Percentiles rank a stretch among this genome's conserved stretches.
phyloP scores from a whole-genome alignment of 768 basidiomycete species.

The Agrocybe praecox region DNA sequence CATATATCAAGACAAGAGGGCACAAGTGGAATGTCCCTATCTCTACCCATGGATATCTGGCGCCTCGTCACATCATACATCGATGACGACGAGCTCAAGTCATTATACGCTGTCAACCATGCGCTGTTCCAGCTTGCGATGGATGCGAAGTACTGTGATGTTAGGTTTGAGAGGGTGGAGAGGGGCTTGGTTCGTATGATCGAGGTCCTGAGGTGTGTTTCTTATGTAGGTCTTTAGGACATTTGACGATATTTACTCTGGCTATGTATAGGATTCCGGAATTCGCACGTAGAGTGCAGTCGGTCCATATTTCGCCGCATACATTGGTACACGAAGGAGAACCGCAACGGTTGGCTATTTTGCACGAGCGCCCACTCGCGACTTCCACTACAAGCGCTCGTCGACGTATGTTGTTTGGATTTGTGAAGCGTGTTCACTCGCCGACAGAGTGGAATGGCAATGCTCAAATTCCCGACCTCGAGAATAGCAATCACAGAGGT shows the following conservation, averaged over 20 bases:
- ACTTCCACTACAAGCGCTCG: too few relatives aligned
- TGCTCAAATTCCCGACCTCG: background rate
- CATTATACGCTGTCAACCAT: background rate
- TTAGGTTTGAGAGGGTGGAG: background rate
- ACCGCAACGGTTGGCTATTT: too few relatives aligned
- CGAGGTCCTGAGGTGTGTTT: background rate
- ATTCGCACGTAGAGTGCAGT: background rate
- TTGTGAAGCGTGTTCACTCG: too few relatives aligned
- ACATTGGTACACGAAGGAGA: too few relatives aligned
- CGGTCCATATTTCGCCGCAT: background rate
- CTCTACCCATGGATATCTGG: conserved; percentile 5
- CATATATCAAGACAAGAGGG: too few relatives aligned
- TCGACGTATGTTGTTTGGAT: too few relatives aligned
- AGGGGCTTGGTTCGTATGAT: background rate
- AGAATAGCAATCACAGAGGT: background rate
- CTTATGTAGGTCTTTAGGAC: background rate
- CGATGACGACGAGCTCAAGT: background rate
- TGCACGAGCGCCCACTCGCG: too few relatives aligned
- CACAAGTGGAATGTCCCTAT: too few relatives aligned
- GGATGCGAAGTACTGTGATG: background rate
- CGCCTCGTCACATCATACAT: background rate
- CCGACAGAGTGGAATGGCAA: background rate
- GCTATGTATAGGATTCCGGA: background rate
- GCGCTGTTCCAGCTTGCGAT: conserved; percentile 1
- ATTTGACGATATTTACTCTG: background rate